A percentile compares a stretch with the other conserved stretches of the same genome.
phyloP scores from a whole-genome alignment of 306 rosid species.

The Ziziphus jujuba region DNA sequence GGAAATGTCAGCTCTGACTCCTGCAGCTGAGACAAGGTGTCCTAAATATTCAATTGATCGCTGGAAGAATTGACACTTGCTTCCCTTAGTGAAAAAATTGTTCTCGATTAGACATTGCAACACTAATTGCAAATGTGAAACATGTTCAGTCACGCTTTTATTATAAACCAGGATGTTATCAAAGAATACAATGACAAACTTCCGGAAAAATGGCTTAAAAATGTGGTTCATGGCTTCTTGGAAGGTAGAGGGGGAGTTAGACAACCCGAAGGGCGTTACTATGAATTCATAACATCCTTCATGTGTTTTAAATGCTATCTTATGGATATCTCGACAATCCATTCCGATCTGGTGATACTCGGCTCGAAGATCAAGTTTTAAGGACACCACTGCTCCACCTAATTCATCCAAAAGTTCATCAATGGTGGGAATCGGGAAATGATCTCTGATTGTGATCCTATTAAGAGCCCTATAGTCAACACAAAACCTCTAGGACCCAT shows the following conservation, averaged over 20 bases:
- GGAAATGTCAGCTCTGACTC: not conserved
- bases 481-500: no score
- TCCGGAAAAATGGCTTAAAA: not conserved
- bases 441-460: not conserved
- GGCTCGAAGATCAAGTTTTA: not conserved
- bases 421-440: not conserved
- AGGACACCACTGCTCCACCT: not conserved
- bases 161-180: not conserved
- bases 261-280: not conserved
- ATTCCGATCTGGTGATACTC: not conserved
- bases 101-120: not conserved
- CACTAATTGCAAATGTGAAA: not conserved
- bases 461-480: no score
- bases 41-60: not conserved
- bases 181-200: not conserved
- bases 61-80: not conserved
- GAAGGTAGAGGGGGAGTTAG: no score
- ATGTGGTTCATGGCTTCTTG: not conserved
- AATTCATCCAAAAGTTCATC: not conserved
- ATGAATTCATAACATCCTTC: no score
- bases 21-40: not conserved
- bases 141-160: not conserved
- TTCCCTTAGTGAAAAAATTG: not conserved
- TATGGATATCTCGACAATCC: not conserved
- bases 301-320: not conserved